phyloP scores from a whole-genome alignment of 225 moss, liverwort and hornwort species.

The Asterella californica region DNA sequence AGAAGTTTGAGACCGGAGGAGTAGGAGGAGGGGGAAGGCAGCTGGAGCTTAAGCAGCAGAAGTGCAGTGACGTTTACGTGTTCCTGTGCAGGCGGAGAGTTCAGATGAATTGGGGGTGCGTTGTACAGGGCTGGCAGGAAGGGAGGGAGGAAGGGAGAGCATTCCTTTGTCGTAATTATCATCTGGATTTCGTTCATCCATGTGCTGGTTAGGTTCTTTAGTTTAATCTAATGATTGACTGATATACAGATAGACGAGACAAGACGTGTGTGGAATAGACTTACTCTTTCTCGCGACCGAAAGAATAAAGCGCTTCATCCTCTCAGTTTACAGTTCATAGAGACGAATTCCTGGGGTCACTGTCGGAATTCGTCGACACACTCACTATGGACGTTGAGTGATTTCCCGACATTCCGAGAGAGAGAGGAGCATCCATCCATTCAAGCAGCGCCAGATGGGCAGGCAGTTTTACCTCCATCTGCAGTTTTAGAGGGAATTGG shows the following conservation, averaged over 20 bases:
- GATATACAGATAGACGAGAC: background rate
- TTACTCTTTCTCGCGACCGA: background rate
- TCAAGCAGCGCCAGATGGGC: background rate
- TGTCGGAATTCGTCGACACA: background rate
- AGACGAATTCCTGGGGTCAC: background rate
- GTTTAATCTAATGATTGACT: background rate
- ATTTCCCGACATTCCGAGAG: background rate
- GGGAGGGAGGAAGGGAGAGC: background rate
- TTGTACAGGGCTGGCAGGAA: background rate
- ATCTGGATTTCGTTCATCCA: background rate
- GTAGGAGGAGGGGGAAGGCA: background rate
- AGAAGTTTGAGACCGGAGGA: background rate
- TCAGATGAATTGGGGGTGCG: background rate
- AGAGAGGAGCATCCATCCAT: background rate
- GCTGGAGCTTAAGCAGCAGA: background rate
- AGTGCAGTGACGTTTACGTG: background rate
- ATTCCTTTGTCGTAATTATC: background rate
- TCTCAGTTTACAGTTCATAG: background rate
- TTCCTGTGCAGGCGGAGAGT: background rate
- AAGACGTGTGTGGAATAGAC: background rate
- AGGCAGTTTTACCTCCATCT: background rate
- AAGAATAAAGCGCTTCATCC: no score
- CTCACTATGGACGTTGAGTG: background rate
- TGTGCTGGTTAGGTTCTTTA: background rate
- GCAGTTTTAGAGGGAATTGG: background rate